These are phyloP conservation scores for Mucor plumbeus DNA, from an alignment of 371 early-diverging fungal species.

Conservation along the genomic window DNA sequence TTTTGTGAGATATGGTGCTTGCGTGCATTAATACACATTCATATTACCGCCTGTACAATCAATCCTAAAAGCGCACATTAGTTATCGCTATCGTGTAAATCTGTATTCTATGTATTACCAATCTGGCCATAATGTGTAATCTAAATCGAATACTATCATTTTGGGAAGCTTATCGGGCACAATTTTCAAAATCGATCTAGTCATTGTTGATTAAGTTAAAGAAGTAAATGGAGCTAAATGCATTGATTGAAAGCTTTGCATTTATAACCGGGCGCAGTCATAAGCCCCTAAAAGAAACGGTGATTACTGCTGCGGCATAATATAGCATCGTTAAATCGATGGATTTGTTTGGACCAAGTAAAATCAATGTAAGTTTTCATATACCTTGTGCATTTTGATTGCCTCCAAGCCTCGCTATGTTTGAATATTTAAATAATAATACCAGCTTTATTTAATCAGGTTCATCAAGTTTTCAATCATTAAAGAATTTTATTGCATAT, in stretches of 20 bases:
- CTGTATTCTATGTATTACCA: slow-evolving; percentile 33
- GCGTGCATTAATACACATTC: background rate
- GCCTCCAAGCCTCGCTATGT: too few species aligned
- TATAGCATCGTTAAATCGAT: too few species aligned
- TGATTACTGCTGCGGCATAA: background rate
- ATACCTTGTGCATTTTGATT: too few species aligned
- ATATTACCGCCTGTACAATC: slow-evolving; percentile 39
- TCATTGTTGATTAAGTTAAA: background rate
- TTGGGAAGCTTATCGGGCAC: slow-evolving; percentile 30
- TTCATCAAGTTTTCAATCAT: too few species aligned
- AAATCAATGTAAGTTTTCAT: too few species aligned
- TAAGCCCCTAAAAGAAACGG: background rate
- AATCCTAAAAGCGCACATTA: slow-evolving; percentile 31
- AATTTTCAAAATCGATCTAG: background rate
- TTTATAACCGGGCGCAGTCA: background rate
- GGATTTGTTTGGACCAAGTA: too few species aligned
- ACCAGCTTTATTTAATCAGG: too few species aligned
- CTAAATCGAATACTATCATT: slow-evolving; percentile 58
- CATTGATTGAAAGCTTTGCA: background rate
- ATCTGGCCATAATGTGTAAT: slow-evolving; percentile 57
- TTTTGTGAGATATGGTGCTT: background rate
- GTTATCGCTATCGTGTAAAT: background rate
- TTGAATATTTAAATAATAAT: too few species aligned
- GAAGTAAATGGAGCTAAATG: background rate
- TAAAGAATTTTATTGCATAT: too few species aligned